Percentiles rank a stretch among this genome's conserved stretches.
These are phyloP conservation scores for Botrytis byssoidea DNA, from an alignment of 2,329 filamentous ascomycete species.

Conservation along the genomic window DNA sequence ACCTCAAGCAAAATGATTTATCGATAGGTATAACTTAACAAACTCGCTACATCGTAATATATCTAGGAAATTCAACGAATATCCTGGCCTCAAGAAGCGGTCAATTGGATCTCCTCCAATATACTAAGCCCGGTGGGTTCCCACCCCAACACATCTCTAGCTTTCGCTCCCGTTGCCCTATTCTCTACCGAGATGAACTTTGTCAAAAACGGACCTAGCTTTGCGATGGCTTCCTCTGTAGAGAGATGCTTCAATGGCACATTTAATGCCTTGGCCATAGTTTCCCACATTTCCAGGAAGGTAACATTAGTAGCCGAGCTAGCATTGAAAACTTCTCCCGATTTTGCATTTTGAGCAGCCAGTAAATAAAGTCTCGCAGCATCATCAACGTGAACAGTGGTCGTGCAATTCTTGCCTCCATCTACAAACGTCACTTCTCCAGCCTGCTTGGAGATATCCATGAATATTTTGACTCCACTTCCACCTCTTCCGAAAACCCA, in stretches of 20 bases:
- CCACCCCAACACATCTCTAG: not conserved
- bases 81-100: not conserved
- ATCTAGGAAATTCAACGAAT: too few relatives aligned
- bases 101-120: not conserved
- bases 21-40: not conserved
- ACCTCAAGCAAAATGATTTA: too few relatives aligned
- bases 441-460: constrained; percentile 35
- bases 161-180: constrained; percentile 3
- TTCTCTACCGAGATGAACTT: constrained; percentile 9
- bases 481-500: constrained; percentile 47
- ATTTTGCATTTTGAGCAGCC: constrained; percentile 39
- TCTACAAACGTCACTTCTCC: constrained; percentile 39
- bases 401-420: constrained; percentile 36
- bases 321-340: constrained; percentile 42
- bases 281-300: constrained; percentile 36
- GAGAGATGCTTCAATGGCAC: constrained; percentile 5
- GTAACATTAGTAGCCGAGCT: constrained; percentile 39
- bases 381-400: constrained; percentile 45
- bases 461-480: constrained; percentile 38
- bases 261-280: constrained; percentile 35
- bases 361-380: constrained; percentile 44
- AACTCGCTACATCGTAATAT: fast-evolving
- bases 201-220: not conserved
- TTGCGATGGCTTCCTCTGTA: not conserved
- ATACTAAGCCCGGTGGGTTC: not conserved